Evolutionary conservation across 108 stramenopile species (phyloP), one percentile per base, ranked within the genome.

Genomic region (Schizochytrium sp.): DNA sequence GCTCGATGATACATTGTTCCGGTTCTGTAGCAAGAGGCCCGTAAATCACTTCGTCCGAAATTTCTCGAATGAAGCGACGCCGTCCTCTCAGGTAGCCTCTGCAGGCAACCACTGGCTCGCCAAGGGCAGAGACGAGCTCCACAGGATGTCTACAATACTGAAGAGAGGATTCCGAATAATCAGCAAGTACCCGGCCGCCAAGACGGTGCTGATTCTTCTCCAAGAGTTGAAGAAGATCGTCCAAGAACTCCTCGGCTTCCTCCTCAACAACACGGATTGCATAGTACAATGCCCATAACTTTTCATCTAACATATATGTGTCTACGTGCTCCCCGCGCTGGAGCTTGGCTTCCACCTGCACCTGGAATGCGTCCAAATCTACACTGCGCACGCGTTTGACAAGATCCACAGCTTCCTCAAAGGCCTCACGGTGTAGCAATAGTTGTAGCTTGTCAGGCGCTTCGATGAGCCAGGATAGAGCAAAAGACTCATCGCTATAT

Each of bases 11-110:
- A 40, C 76, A 83, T 53, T 55, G 76, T 28, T 83, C 76, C 7
- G 76, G 76, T 0, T 83, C 76, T 5, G 76, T 83, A n/a, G 76
- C 76, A 10, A 83, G 76, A 17, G 76, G 76, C 50, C 76, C 53
- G 53, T 83, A 83, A 3, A 83, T 83, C 38, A 83, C 53, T 53
- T 83, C 76, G 76, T 83, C 76, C 0, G 76, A 55, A 55, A 83
- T 38, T 53, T 83, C 76, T 17, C 53, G 47, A 28, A 83, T 83
- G 1, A 55, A 49, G 1, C 76, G 47, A 5, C 50, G 47, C 7
- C 53, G 47, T 8, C 76, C 76, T 28, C 76, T 17, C 5, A 83
- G 76, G 76, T 55, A 83, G 3, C 50, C 76, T 0, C 47, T 10
- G 47, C 76, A 83, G 50, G 76, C 76, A 5, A 55, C 76, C 1